Evolutionary conservation across 768 basidiomycete genomes (phyloP).

Genomic region (Trametes cubensis): DNA sequence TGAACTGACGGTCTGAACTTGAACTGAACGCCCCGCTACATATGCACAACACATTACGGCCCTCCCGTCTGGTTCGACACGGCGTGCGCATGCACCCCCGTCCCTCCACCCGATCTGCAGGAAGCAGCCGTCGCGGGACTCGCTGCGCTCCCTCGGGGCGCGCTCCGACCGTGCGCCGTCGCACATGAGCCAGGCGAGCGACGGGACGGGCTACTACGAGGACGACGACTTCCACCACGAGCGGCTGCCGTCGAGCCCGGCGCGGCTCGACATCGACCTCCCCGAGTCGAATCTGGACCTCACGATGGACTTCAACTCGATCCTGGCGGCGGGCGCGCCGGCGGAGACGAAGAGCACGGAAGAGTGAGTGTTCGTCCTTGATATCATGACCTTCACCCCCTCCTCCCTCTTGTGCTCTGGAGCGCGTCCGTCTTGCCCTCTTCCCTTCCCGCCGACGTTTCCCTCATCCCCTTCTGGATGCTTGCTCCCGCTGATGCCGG

Average conservation of each 20-base stretch:
- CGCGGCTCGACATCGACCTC: constrained; percentile 31
- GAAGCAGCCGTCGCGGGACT: constrained; percentile 21
- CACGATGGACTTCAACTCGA: constrained; percentile 33
- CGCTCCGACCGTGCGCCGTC: constrained; percentile 12
- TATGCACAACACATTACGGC: background rate
- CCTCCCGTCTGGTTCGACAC: background rate
- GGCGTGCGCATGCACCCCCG: background rate
- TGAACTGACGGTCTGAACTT: too few species aligned
- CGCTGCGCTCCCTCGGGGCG: constrained; percentile 12
- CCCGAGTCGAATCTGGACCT: constrained; percentile 34
- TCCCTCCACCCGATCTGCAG: background rate
- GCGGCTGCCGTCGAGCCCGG: constrained; percentile 21
- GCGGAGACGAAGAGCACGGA: background rate
- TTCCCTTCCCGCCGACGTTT: background rate
- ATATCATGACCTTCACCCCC: background rate
- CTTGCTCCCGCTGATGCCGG: background rate
- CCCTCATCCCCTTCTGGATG: background rate
- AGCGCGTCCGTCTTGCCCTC: too few species aligned
- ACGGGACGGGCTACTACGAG: constrained; percentile 10
- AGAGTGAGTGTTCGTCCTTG: constrained; percentile 10
- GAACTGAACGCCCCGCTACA: background rate
- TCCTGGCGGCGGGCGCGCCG: constrained; percentile 22
- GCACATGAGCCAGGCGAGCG: constrained; percentile 14
- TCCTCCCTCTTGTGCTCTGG: too few species aligned
- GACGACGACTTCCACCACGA: constrained; percentile 20